A percentile compares a stretch with the other conserved stretches of the same genome.
phyloP scores from a whole-genome alignment of 140 eudicot species.

The Stevia rebaudiana region DNA sequence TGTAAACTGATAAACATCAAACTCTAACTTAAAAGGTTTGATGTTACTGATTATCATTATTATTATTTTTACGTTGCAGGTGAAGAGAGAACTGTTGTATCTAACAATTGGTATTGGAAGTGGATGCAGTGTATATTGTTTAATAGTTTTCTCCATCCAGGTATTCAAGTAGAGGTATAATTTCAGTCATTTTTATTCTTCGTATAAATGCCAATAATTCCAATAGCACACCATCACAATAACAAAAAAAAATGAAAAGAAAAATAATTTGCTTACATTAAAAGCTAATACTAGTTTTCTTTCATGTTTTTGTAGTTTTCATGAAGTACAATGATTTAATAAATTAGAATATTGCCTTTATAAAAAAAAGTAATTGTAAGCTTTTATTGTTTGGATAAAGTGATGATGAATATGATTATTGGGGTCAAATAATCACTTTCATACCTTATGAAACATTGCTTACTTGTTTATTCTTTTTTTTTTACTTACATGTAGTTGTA shows the following conservation, averaged over 20 bases:
- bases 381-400: neutral
- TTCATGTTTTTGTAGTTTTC: neutral
- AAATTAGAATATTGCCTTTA: neutral
- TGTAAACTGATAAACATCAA: neutral
- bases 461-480: neutral
- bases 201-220: neutral
- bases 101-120: conserved; percentile 78
- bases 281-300: neutral
- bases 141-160: conserved; percentile 63
- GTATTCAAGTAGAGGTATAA: conserved; percentile 36
- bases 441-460: neutral
- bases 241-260: neutral
- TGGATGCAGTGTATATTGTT: conserved; percentile 87
- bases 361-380: neutral
- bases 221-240: neutral
- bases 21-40: conserved; percentile 2
- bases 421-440: neutral
- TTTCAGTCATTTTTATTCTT: conserved; percentile 18
- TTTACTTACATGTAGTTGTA: neutral
- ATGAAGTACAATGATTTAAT: neutral
- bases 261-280: neutral
- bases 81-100: conserved; percentile 70
- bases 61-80: conserved; percentile 47
- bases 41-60: conserved; percentile 6
- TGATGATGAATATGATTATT: conserved; percentile 1